Evolutionary conservation across 2,329 filamentous ascomycete genomes (phyloP).

Genomic region (Talaromyces sp.): DNA sequence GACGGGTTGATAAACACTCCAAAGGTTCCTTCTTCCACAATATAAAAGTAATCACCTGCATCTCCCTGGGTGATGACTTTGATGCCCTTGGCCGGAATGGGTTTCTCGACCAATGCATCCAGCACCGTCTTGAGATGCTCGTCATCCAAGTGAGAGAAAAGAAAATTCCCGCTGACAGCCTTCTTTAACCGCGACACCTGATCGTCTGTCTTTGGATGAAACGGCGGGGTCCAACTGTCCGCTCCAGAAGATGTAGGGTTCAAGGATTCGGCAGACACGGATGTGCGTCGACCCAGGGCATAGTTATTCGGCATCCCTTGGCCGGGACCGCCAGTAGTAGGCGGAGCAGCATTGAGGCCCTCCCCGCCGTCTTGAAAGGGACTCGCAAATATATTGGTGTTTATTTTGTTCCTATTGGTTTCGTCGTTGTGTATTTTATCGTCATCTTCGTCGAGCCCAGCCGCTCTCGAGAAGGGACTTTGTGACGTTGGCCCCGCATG

Average conservation of each 20-base stretch:
- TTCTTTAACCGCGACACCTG: slow-evolving; percentile 73
- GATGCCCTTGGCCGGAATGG: slow-evolving; percentile 83
- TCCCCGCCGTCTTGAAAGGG: slow-evolving; percentile 28
- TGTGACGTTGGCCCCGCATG: slow-evolving; percentile 29
- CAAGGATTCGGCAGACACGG: slow-evolving; percentile 92
- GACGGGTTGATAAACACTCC: slow-evolving; percentile 82
- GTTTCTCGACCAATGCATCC: slow-evolving; percentile 87
- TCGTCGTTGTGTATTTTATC: slow-evolving; percentile 14
- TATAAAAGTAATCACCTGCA: slow-evolving; percentile 94
- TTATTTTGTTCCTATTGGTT: slow-evolving; percentile 16
- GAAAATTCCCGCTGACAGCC: slow-evolving; percentile 82
- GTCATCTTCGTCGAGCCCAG: slow-evolving; percentile 20
- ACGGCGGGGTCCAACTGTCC: slow-evolving; percentile 86
- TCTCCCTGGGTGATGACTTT: slow-evolving; percentile 95
- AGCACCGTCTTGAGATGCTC: slow-evolving; percentile 85
- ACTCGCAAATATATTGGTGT: slow-evolving; percentile 27
- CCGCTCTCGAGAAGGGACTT: slow-evolving; percentile 41
- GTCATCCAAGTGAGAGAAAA: slow-evolving; percentile 91
- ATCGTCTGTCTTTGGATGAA: slow-evolving; percentile 74
- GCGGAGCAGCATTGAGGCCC: slow-evolving; percentile 20
- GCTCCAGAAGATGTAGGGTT: slow-evolving; percentile 79
- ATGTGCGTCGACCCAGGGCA: slow-evolving; percentile 87
- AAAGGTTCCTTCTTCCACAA: slow-evolving; percentile 86
- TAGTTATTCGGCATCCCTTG: slow-evolving; percentile 73
- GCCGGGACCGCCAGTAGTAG: slow-evolving; percentile 21